Percentiles rank a stretch among this genome's conserved stretches.
Conservation (phyloP, 108 stramenopile genomes). For the Cylindrotheca closterium region DNA sequence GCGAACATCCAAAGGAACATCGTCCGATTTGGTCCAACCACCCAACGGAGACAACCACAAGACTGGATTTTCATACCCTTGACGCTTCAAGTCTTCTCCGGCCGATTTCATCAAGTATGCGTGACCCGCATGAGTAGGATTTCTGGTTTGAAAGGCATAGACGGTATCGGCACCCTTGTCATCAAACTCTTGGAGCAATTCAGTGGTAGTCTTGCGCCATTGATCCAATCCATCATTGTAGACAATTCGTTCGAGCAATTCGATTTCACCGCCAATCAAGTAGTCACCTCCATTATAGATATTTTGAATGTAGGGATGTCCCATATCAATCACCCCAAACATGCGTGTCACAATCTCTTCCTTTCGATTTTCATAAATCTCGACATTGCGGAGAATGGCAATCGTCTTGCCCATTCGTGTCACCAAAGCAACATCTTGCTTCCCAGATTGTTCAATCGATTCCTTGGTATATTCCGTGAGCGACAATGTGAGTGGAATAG, state of each 20-base stretch:
- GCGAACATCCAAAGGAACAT: constrained; percentile 97
- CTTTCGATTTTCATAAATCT: constrained; percentile 96
- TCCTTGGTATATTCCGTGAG: constrained; percentile 89
- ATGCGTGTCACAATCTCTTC: constrained; percentile 96
- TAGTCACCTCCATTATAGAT: constrained; percentile 95
- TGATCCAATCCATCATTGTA: constrained; percentile 99
- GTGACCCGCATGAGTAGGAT: constrained; percentile 98
- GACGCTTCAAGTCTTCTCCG: constrained; percentile 83
- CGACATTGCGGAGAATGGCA: constrained; percentile 91
- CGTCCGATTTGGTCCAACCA: constrained; percentile 98
- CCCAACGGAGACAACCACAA: constrained; percentile 97
- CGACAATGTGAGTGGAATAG: constrained; percentile 93
- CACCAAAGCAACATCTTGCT: constrained; percentile 86
- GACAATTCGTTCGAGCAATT: constrained; percentile 91
- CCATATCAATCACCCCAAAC: constrained; percentile 96
- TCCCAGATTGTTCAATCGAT: constrained; percentile 69
- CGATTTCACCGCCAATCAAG: constrained; percentile 94
- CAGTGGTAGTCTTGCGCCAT: constrained; percentile 93
- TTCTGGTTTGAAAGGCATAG: constrained; percentile 98
- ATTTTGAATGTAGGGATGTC: constrained; percentile 95
- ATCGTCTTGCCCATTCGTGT: constrained; percentile 94
- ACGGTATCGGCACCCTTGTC: constrained; percentile 95
- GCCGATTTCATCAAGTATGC: constrained; percentile 97
- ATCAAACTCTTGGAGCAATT: constrained; percentile 92
- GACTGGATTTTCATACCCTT: constrained; percentile 95